phyloP scores from a whole-genome alignment of 164 flowering plant species.

The Liquidambar formosana region DNA sequence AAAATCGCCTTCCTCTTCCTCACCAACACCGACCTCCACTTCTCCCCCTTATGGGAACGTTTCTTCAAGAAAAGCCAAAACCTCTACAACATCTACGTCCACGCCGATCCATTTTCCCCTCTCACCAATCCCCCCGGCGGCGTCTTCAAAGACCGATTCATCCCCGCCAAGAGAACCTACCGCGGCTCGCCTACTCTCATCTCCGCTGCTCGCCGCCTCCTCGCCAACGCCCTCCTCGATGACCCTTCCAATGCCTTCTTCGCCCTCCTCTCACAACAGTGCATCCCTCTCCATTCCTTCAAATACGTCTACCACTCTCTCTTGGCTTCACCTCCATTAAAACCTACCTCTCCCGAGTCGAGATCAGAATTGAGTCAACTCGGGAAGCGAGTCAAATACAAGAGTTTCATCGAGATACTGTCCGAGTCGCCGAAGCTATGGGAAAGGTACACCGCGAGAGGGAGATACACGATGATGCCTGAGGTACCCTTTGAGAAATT shows the following conservation, averaged over 20 bases:
- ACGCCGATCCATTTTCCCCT: conserved; percentile 71
- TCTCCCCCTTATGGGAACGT: conserved; percentile 75
- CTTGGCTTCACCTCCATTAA: conserved; percentile 28
- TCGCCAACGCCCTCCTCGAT: conserved; percentile 82
- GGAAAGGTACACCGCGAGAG: conserved; percentile 54
- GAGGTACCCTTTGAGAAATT: conserved; percentile 68
- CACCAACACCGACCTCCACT: conserved; percentile 74
- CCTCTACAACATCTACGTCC: conserved; percentile 79
- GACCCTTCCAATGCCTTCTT: conserved; percentile 75
- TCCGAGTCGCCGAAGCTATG: conserved; percentile 37
- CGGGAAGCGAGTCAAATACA: conserved; percentile 21
- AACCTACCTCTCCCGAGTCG: conserved; percentile 7
- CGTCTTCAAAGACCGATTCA: conserved; percentile 50
- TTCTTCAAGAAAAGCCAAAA: conserved; percentile 48
- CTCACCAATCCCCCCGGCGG: conserved; percentile 42
- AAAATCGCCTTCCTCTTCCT: conserved; percentile 90
- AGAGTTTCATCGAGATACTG: conserved; percentile 75
- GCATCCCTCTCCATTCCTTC: conserved; percentile 87
- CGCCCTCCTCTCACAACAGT: conserved; percentile 81
- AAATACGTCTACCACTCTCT: conserved; percentile 54
- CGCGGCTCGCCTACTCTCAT: conserved; percentile 82
- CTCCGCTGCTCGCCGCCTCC: conserved; percentile 82
- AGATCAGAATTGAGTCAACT: conserved; percentile 15
- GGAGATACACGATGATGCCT: conserved; percentile 70
- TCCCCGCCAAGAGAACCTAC: conserved; percentile 60